A percentile compares a stretch with the other conserved stretches of the same genome.
Conservation (phyloP, 495 filamentous ascomycete genomes). For the Penicillium bovifimosum region DNA sequence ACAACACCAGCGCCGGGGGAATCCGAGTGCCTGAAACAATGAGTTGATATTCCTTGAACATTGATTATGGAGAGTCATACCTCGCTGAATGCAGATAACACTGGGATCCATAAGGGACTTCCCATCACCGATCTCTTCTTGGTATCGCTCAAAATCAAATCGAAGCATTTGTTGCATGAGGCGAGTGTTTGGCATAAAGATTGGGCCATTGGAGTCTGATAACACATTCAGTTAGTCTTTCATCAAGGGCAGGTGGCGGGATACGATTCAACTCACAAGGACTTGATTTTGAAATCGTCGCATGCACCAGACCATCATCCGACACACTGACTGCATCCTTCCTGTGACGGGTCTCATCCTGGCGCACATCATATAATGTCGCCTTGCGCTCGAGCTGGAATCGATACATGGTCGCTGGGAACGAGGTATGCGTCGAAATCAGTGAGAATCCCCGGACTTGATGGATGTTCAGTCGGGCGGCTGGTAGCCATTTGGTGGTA, state of each 20-base stretch:
- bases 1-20: background rate
- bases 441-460: conserved; percentile 2
- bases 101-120: background rate
- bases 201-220: conserved; percentile 6
- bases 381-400: conserved; percentile 3
- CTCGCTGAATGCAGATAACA: background rate
- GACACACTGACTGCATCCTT: conserved; percentile 5
- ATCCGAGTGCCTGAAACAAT: background rate
- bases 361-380: background rate
- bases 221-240: background rate
- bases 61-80: background rate
- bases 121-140: background rate
- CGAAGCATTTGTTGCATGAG: conserved; percentile 6
- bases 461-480: conserved; percentile 1
- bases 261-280: background rate
- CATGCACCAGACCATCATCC: conserved; percentile 3
- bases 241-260: too few species aligned
- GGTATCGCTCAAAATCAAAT: conserved; percentile 5
- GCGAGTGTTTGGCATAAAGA: conserved; percentile 7
- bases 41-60: background rate
- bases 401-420: conserved; percentile 5
- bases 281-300: conserved; percentile 1
- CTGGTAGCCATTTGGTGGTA: background rate
- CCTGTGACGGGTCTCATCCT: conserved; percentile 4
- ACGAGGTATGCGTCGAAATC: background rate